Evolutionary conservation across 2,329 filamentous ascomycete genomes (phyloP).

Genomic region (Beauveria scarabaeidicola): DNA sequence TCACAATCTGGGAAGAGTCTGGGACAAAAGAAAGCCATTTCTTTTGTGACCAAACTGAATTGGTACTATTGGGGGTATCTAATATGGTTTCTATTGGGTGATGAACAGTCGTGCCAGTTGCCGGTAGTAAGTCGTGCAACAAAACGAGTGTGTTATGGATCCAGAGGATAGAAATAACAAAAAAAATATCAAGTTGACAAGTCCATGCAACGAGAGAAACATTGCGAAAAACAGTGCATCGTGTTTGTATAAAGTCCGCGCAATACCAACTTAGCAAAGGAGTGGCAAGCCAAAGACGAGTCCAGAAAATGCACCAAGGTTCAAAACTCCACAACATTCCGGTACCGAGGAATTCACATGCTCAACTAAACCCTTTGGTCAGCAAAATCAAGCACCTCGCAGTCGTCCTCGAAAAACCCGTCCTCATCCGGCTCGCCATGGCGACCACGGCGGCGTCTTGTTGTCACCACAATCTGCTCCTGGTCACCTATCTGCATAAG

Average conservation of each 20-base stretch:
- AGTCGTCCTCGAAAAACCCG: conserved; percentile 88
- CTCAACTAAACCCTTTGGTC: conserved; percentile 51
- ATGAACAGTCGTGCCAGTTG: conserved; percentile 11
- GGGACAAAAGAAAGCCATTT: neutral
- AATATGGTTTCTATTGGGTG: conserved; percentile 25
- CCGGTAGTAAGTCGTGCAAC: neutral
- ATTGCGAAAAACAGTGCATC: neutral
- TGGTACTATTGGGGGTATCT: conserved; percentile 21
- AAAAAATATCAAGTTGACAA: neutral
- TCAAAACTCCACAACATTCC: conserved; percentile 2
- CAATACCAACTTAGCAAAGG: neutral
- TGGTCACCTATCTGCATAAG: conserved; percentile 53
- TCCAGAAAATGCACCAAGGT: conserved; percentile 13
- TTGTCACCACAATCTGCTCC: conserved; percentile 77
- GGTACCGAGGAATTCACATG: neutral
- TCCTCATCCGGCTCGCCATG: conserved; percentile 50
- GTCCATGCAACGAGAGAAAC: neutral
- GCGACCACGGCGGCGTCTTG: conserved; percentile 53
- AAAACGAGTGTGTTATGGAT: neutral
- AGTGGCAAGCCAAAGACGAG: conserved; percentile 15
- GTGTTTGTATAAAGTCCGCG: neutral
- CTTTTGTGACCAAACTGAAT: conserved; percentile 1
- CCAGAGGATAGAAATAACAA: conserved; percentile 5
- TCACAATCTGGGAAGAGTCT: neutral
- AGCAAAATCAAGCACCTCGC: conserved; percentile 84